Base-by-base conservation (phyloP, 768 basidiomycete species). In the Leucocoprinus leucothites region DNA sequence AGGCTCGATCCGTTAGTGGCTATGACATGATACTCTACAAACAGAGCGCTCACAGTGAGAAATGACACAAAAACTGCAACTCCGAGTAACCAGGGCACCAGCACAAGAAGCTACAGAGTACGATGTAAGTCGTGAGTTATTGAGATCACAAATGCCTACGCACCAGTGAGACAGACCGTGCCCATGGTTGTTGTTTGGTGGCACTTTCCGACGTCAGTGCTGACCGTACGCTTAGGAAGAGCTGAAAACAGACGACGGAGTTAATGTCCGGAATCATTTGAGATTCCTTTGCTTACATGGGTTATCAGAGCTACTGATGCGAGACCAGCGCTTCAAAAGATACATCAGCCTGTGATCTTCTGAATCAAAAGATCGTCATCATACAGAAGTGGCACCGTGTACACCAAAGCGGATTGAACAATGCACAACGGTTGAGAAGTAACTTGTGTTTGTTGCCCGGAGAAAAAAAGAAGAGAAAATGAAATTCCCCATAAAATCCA, bases 401-500 rank as follows among this genome's bases (percentile, higher is more conserved):
- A 71, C 31, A 71, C 67, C 4, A 61, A 58, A 14, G 66, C 67
- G 8, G 63, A 60, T 54, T 72, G 71, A 14, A 62, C 54, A 18
- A 68, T 57, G 43, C 71, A 72, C n/a, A 65, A 38, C 4, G 60
- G 59, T 51, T 53, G 31, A 11, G 67, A 66, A 11, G 28, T 47
- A 2, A 65, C 60, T 1, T 62, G 60, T 42, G 57, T 58, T 57
- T 69, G 66, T 55, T 72, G 67, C 2, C 69, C 69, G 40, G 66
- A 59, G 48, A 70, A 56, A 50, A 66, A 62, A 36, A 68, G 61
- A 26, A 72, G 58, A 9, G 67, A 65, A 43, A 70, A 72, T 8
- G 65, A 69, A 45, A 67, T 36, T 16, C 59, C 59, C 7, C 65
- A 70, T 31, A 70, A 1, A 22, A 71, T 64, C 69, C 69, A 72